Base-by-base conservation (phyloP, 768 basidiomycete species). In the Mycena crocata region DNA sequence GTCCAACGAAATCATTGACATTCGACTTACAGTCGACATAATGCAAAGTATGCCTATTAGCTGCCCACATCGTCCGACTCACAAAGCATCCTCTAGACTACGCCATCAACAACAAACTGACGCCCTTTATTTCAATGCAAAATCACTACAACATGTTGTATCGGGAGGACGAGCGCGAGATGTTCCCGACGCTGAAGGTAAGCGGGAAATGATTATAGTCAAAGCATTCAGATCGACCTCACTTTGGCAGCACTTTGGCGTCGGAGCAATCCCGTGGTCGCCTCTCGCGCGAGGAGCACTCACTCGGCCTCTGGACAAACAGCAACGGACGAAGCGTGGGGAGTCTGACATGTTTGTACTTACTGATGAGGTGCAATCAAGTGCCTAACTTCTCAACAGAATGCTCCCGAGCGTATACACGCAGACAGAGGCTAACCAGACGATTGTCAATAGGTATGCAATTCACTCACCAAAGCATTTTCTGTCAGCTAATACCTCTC, bases 61-160 rank as follows among this genome's bases (percentile, higher is more conserved):
- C n/a, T 12, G 12, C 23, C 3, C 23, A 10, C 10, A 24, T 24
- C 17, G 23, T 24, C 9, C 46, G 3, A 35, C 62, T 63, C 15
- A 39, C 42, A 34, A 14, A 37, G 46, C 31, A 2, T 4, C n/a
- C n/a, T 5, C 23, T 61, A 89, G 88, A 87, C 73, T 89, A 89
- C 68, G 89, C 88, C 0, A 85, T 89, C 62, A 73, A 80, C 39
- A 86, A 90, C 72, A 83, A 84, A 13, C 75, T 87, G 4, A 87
- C 86, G 0, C 86, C 85, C 0, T 90, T 91, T 76, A 87, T 90
- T 71, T 87, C 86, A 2, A 89, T 90, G 89, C 89, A 90, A 74
- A 90, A 90, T 71, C 87, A 88, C 64, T 85, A 91, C 75, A 87
- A 78, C 64, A 75, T 89, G 9, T 67, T 88, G 12, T 90, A 91